Conservation (phyloP, 75 land plant species). For the Ceratopteris richardii region DNA sequence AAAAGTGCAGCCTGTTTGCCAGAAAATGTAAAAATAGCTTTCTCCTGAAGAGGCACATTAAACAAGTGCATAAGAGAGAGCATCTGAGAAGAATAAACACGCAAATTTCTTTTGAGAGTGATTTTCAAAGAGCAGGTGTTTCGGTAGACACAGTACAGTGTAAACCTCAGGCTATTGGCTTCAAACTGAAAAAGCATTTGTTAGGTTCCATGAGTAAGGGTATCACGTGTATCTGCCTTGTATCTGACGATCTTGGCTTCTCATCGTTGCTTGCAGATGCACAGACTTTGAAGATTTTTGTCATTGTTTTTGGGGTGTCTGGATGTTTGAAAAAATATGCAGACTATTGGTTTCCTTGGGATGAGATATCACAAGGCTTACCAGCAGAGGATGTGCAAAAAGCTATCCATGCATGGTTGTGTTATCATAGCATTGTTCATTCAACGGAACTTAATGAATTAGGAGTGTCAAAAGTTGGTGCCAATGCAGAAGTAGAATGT, state of each 20-base stretch:
- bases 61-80: slow-evolving; percentile 25
- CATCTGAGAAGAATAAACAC: too few relatives aligned
- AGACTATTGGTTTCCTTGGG: slow-evolving; percentile 28
- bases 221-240: slow-evolving; percentile 16
- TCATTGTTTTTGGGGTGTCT: slow-evolving; percentile 22
- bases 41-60: slow-evolving; percentile 27
- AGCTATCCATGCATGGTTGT: too few relatives aligned
- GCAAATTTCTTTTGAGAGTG: too few relatives aligned
- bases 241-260: slow-evolving; percentile 31
- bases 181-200: too few relatives aligned
- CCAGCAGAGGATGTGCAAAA: too few relatives aligned
- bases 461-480: too few relatives aligned
- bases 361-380: slow-evolving; percentile 23
- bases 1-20: slow-evolving; percentile 20
- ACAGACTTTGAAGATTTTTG: neutral
- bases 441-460: too few relatives aligned
- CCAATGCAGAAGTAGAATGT: too few relatives aligned
- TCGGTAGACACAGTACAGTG: too few relatives aligned
- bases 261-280: slow-evolving; percentile 16
- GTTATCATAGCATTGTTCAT: too few relatives aligned
- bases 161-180: too few relatives aligned
- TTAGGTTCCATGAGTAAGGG: slow-evolving; percentile 10
- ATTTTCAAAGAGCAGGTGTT: too few relatives aligned
- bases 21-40: slow-evolving; percentile 22
- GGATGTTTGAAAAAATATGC: slow-evolving; percentile 13